Conservation (phyloP, 805 yeast genomes). For the Candida piceae region DNA sequence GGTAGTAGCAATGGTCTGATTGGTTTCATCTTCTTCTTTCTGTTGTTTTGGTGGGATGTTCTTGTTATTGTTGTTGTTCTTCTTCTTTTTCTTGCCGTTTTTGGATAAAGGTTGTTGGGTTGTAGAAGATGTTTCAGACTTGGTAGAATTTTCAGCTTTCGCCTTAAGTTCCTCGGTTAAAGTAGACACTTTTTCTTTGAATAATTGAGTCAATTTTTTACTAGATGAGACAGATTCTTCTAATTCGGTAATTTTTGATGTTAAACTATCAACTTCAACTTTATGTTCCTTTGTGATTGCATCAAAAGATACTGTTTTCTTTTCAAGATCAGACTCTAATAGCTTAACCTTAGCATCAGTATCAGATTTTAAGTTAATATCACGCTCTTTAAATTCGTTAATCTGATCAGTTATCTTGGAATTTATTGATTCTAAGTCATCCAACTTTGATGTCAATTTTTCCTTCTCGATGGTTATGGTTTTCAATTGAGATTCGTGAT, state of each 20-base stretch:
- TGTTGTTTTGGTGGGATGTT: constrained; percentile 1
- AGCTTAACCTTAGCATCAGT: no score
- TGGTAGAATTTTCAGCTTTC: not conserved
- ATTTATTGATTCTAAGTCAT: not conserved
- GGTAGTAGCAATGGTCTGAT: constrained; percentile 14
- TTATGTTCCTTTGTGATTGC: not conserved
- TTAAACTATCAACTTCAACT: not conserved
- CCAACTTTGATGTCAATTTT: not conserved
- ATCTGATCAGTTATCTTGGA: not conserved
- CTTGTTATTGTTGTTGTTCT: constrained; percentile 11
- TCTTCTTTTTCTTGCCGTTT: constrained; percentile 10
- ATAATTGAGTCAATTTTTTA: constrained; percentile 18
- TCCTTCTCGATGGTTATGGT: not conserved
- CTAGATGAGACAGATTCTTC: constrained; percentile 12
- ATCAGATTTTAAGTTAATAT: no score
- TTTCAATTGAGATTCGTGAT: not conserved
- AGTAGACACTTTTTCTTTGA: constrained; percentile 22
- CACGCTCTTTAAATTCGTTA: not conserved
- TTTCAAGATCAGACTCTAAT: not conserved
- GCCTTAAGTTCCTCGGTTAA: constrained; percentile 17
- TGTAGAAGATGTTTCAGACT: not conserved
- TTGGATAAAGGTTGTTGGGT: not conserved
- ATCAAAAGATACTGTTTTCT: not conserved
- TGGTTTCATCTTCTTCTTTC: constrained; percentile 1
- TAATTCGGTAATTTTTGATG: not conserved